Percentiles rank a stretch among this genome's conserved stretches.
phyloP scores from a whole-genome alignment of 441 rosid genomes.

The Bocquillonia castaneifolia region DNA sequence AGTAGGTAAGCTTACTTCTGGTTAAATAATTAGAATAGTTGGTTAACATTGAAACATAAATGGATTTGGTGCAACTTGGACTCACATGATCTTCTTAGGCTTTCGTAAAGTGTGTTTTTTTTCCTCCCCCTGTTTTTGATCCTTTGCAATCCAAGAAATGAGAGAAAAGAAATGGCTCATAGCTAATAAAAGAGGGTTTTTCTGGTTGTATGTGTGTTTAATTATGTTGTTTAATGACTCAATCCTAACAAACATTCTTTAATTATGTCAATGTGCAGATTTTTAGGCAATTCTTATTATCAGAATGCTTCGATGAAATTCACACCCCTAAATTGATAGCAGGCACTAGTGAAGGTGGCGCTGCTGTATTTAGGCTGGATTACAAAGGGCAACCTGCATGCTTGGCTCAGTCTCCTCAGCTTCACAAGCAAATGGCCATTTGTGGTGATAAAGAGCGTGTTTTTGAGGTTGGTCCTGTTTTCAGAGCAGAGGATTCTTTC shows the following conservation, averaged over 20 bases:
- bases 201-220: background rate
- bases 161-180: background rate
- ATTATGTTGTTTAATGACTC: background rate
- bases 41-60: no score
- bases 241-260: background rate
- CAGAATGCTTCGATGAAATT: constrained; percentile 59
- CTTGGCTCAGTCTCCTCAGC: constrained; percentile 86
- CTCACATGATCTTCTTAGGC: no score
- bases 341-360: constrained; percentile 92
- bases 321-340: constrained; percentile 78
- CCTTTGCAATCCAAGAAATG: background rate
- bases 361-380: constrained; percentile 83
- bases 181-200: background rate
- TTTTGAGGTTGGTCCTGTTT: constrained; percentile 71
- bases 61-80: no score
- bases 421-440: constrained; percentile 77
- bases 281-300: constrained; percentile 52
- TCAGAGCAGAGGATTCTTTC: constrained; percentile 74
- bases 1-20: no score
- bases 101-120: no score
- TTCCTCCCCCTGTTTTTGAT: background rate
- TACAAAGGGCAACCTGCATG: constrained; percentile 83
- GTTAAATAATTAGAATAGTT: no score
- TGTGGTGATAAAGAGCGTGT: constrained; percentile 66
- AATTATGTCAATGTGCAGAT: constrained; percentile 35